Evolutionary conservation across 306 rosid species (phyloP), one percentile per base, ranked within the genome.

Genomic region (Vigna trinervia): DNA sequence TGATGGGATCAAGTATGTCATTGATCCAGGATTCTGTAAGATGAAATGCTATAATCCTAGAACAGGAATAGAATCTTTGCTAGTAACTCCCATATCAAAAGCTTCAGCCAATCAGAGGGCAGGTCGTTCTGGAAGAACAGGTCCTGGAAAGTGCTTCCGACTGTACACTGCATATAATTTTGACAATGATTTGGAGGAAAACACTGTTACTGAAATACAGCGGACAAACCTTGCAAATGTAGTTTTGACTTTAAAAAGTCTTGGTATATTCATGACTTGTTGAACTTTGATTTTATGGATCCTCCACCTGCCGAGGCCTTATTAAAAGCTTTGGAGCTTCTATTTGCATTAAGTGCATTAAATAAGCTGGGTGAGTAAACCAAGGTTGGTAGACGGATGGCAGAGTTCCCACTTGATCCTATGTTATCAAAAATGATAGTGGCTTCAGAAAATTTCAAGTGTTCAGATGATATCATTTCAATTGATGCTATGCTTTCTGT

Each of bases 41-140:
- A 95, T 79, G 83, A 79, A 79, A 72, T 72, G 74, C 63, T 79
- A 78, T 78, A 78, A 78, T 81, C 97, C 98, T 53, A 89, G 96
- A 88, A 95, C 97, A 43, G 99, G 99, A 32, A 92, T 95, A 96
- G 99, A 95, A 79, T 90, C 97, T 0, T 87, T 95, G 85, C 84
- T 86, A 34, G 54, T 95, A 46, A 75, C 97, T 34, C 99, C 99
- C 78, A 89, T 91, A 70, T 95, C 99, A 56, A 95, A 90, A 89
- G 99, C 99, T 71, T 92, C 99, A 17, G 99, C 99, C 19, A 92
- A 81, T 79, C 99, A 95, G 82, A 84, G 99, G 74, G 99, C 96
- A 15, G 97, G 99, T 13, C 92, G 97, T 61, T 88, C 97, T 63
- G 99, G 99, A 81, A 87, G 99, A 86, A 95, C 99, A 20, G 97